These are phyloP conservation scores for Phytophthora ramorum DNA, from an alignment of 352 stramenopile species.

Conservation along the genomic window DNA sequence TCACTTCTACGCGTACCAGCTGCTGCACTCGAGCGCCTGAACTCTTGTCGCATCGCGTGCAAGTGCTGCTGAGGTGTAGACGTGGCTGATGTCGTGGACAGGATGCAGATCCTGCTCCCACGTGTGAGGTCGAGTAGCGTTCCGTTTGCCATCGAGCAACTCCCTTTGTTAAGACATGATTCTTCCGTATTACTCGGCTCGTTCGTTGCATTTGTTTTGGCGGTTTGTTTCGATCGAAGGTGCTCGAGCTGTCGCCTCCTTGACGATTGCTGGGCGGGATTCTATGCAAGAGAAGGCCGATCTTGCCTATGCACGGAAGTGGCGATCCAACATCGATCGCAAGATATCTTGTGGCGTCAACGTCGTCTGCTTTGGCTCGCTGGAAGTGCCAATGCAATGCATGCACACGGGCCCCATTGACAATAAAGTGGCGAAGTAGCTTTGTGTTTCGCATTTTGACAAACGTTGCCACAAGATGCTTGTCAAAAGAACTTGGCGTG, in stretches of 20 bases:
- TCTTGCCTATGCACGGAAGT: background rate
- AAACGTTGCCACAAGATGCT: background rate
- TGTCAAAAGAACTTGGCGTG: background rate
- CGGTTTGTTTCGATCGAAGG: background rate
- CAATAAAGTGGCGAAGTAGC: no score
- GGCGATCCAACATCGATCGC: background rate
- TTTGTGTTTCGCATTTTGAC: background rate
- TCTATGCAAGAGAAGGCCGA: background rate
- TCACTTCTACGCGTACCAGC: no score
- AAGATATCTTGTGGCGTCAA: background rate
- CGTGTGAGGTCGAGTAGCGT: constrained; percentile 26
- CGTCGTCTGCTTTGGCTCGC: background rate
- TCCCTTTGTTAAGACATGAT: constrained; percentile 28
- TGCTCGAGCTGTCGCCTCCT: background rate
- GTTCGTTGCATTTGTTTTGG: background rate
- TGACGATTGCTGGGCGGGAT: background rate
- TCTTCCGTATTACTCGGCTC: constrained; percentile 21
- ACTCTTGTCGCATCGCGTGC: constrained; percentile 24
- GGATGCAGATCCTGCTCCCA: background rate
- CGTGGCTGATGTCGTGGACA: constrained; percentile 11
- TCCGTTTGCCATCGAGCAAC: constrained; percentile 27
- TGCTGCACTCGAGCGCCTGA: constrained; percentile 47
- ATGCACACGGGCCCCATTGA: no score
- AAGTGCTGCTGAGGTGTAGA: constrained; percentile 31
- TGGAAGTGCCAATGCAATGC: no score